Conservation (phyloP, 139 green algal genomes). For the Diplosphaera chodatii region DNA sequence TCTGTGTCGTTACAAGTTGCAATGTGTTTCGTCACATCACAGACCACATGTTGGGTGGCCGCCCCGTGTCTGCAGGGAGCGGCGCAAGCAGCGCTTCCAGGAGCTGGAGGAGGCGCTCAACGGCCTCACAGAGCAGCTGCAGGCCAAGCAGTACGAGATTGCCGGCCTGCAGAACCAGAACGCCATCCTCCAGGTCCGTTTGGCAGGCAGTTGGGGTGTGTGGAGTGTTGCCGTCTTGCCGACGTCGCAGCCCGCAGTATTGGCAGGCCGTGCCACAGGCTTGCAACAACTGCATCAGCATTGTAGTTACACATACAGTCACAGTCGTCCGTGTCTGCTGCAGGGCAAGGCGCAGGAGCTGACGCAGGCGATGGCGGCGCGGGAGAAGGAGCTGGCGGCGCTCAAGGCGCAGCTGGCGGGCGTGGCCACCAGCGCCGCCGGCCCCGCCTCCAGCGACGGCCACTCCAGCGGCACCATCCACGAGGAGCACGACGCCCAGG, state of each 20-base stretch:
- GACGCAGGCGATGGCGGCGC: conserved; percentile 3
- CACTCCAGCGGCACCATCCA: not conserved
- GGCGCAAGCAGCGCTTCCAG: conserved; percentile 18
- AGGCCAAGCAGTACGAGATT: conserved; percentile 15
- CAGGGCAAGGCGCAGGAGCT: conserved; percentile 11
- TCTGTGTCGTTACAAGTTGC: no score
- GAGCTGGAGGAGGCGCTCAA: conserved; percentile 16
- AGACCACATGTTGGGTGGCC: no score
- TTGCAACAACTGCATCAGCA: no score
- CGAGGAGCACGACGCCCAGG: not conserved
- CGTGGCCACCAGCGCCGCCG: not conserved
- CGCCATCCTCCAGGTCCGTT: conserved; percentile 6
- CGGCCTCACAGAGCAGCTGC: conserved; percentile 3
- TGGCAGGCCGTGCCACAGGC: no score
- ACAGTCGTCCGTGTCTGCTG: not conserved
- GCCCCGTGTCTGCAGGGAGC: conserved; percentile 8
- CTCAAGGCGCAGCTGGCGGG: not conserved
- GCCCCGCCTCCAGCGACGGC: not conserved
- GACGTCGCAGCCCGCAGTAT: no score
- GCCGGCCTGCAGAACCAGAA: conserved; percentile 16
- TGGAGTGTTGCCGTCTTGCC: no score
- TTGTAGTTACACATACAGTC: not conserved
- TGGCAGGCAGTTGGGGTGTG: not conserved
- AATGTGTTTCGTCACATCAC: no score
- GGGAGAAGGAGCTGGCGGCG: conserved; percentile 11